phyloP scores from a whole-genome alignment of 192 early-diverging fungal genomes.

The Umbelopsis vinacea region DNA sequence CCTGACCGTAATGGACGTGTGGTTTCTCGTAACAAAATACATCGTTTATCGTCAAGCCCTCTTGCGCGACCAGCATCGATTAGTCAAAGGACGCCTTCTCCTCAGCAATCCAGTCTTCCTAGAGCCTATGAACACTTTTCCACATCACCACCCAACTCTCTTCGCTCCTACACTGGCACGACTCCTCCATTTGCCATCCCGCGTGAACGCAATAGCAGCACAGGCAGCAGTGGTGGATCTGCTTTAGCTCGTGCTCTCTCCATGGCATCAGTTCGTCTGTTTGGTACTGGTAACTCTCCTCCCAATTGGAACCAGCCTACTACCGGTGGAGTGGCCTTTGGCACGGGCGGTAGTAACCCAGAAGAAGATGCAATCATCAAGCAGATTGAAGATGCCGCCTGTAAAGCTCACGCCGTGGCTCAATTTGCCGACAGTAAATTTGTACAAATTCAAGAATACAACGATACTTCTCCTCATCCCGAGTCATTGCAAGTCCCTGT shows the following conservation, averaged over 20 bases:
- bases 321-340: slow-evolving; percentile 19
- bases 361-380: slow-evolving; percentile 56
- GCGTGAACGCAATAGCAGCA: slow-evolving; percentile 33
- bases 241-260: slow-evolving; percentile 59
- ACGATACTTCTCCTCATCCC: slow-evolving; percentile 23
- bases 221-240: slow-evolving; percentile 37
- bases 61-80: background rate
- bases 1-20: background rate
- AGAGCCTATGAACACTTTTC: slow-evolving; percentile 1
- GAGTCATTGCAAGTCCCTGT: slow-evolving; percentile 42
- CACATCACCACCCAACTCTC: slow-evolving; percentile 2
- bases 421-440: slow-evolving; percentile 65
- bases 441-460: slow-evolving; percentile 44
- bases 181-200: slow-evolving; percentile 32
- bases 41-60: slow-evolving; percentile 5
- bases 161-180: slow-evolving; percentile 16
- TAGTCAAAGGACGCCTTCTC: background rate
- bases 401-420: slow-evolving; percentile 72
- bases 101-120: slow-evolving; percentile 8
- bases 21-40: background rate
- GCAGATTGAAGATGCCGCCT: slow-evolving; percentile 70
- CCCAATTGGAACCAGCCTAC: slow-evolving; percentile 39
- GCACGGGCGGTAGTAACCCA: slow-evolving; percentile 13
- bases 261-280: slow-evolving; percentile 55
- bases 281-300: slow-evolving; percentile 58